Conservation (phyloP, 2,329 filamentous ascomycete genomes). For the Epicoccum nigrum region DNA sequence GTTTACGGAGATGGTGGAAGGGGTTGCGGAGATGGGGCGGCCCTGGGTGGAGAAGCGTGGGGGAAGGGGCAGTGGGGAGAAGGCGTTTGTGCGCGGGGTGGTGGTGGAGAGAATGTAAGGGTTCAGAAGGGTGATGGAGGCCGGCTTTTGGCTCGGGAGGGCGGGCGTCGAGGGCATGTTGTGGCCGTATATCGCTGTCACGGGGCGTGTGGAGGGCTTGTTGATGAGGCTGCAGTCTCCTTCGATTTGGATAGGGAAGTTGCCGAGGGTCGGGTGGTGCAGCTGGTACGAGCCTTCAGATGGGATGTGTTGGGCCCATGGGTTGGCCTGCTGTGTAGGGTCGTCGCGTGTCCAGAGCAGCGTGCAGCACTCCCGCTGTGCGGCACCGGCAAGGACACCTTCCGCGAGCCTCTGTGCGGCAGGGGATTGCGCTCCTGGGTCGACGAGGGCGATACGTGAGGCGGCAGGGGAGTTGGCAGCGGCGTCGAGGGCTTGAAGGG, state of each 20-base stretch:
- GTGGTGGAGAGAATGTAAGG: constrained; percentile 48
- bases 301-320: constrained; percentile 46
- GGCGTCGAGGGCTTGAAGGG: constrained; percentile 53
- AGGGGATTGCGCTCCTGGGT: constrained; percentile 68
- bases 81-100: constrained; percentile 40
- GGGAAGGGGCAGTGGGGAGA: constrained; percentile 40
- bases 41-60: constrained; percentile 29
- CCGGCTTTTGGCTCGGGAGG: constrained; percentile 33
- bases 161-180: constrained; percentile 47
- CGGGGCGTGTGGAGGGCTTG: constrained; percentile 45
- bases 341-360: constrained; percentile 67
- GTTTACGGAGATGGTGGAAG: constrained; percentile 41
- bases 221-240: constrained; percentile 50
- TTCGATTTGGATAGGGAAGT: constrained; percentile 51
- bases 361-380: constrained; percentile 71
- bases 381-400: constrained; percentile 64
- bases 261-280: constrained; percentile 53
- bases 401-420: constrained; percentile 67
- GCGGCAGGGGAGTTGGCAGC: constrained; percentile 54
- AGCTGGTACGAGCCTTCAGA: constrained; percentile 52
- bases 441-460: constrained; percentile 65
- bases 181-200: constrained; percentile 48
- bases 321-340: constrained; percentile 44
- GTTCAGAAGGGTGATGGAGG: constrained; percentile 46
- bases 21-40: constrained; percentile 40